Evolutionary conservation across 139 green algal genomes (phyloP).

Genomic region (Coccomyxa sp.): DNA sequence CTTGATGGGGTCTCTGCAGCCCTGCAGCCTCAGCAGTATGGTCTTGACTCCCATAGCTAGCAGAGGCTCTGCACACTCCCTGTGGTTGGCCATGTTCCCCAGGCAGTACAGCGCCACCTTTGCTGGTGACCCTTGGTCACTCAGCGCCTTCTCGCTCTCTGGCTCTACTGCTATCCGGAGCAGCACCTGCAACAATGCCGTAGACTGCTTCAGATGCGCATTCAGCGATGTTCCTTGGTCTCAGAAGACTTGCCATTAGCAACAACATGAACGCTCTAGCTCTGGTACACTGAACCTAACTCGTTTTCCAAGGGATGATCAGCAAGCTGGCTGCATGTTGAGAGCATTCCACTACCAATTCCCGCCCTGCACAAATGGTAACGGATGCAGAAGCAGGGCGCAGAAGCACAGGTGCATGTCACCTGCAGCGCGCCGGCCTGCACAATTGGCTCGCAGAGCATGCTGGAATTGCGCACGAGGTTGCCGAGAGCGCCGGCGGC

Average conservation of each 20-base stretch:
- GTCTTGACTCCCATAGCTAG: constrained; percentile 34
- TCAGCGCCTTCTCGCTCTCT: background rate
- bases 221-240: background rate
- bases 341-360: no score
- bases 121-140: constrained; percentile 38
- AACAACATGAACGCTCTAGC: no score
- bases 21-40: constrained; percentile 35
- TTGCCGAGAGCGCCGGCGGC: constrained; percentile 94
- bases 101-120: constrained; percentile 92
- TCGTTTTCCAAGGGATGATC: no score
- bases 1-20: constrained; percentile 31
- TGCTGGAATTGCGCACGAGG: constrained; percentile 79
- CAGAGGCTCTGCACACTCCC: constrained; percentile 47
- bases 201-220: background rate
- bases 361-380: no score
- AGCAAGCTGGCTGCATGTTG: no score
- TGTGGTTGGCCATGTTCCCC: constrained; percentile 83
- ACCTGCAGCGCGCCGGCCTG: constrained; percentile 49
- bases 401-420: no score
- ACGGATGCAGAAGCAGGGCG: no score
- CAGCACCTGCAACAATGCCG: background rate
- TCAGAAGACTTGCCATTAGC: background rate
- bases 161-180: background rate
- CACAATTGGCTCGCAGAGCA: constrained; percentile 76
- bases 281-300: no score